Evolutionary conservation across 2,329 filamentous ascomycete species (phyloP), one percentile per base, ranked within the genome.

Genomic region (Curvularia sp.): DNA sequence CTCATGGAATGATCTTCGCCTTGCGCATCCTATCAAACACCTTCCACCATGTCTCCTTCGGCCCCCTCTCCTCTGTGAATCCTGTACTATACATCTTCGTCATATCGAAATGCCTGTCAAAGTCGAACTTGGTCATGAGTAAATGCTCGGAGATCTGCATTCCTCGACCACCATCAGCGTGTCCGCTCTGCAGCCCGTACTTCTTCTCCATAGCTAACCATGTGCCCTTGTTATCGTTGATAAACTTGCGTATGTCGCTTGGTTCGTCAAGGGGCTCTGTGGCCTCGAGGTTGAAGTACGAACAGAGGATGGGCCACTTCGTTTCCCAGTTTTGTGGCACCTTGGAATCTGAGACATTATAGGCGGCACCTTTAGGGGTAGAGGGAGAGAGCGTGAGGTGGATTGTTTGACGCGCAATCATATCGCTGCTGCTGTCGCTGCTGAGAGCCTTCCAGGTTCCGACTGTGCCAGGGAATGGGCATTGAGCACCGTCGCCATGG

Each of bases 61-160:
- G 76, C n/a, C 60, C 67, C 18, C 77, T 72, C 68, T 81, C 79
- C 65, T 81, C 79, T 1, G 50, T 64, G 63, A 81, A 79, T n/a
- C 79, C 77, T 6, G 72, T 75, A 21, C 67, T 72, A 64, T 81
- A 79, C 67, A 77, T 74, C 69, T 78, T 78, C 10, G 60, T 75
- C 77, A 81, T 79, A 61, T 82, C 79, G 59, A 78, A 78, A 41
- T 81, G 77, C 41, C 80, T 70, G 60, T 81, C 79, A 54, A 79
- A 80, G 60, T 81, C 78, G 57, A 81, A 80, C 51, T 74, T 69
- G 9, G 76, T 76, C 58, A 82, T 70, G 50, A 82, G 68, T 47
- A 79, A 78, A 57, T 79, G 74, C 63, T 81, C 79, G 45, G 80
- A 80, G 0, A 75, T 76, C 15, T 72, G 70, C 25, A 77, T 68